Evolutionary conservation across 805 yeast species (phyloP), one percentile per base, ranked within the genome.

Genomic region (Pichia manshurica): DNA sequence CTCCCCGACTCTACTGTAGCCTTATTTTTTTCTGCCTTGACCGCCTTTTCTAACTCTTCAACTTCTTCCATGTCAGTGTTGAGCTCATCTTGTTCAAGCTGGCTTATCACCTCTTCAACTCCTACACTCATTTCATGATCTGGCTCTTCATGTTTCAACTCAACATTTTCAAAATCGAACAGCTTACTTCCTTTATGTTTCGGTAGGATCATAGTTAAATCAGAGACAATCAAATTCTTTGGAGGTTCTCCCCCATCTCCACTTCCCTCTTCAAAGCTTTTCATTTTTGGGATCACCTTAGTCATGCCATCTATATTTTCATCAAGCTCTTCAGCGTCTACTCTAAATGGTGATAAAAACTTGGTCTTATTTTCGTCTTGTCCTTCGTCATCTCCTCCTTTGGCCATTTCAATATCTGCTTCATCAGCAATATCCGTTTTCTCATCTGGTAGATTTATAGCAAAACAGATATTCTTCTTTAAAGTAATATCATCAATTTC

Each of bases 121-220:
- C 39, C 40, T 16, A 20, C 31, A 28, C 33, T 19, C 15, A 23
- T 29, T 35, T 38, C 37, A 39, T 46, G 25, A 37, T 33, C 35
- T 31, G 34, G 10, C 33, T 41, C 44, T 5, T 19, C 44, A 20
- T 43, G 29, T 32, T 32, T 32, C 25, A 45, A 21, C 28, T 48
- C 31, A 39, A 32, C 25, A 17, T 40, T 47, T 16, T 49, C 56
- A 44, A 58, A 56, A 13, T 53, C 50, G 53, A 44, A 59, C 54
- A 46, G 12, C 3, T 39, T 35, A 31, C 39, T 41, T 3, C 42
- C 42, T 23, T 7, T 31, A 2, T 22, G 8, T 38, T 53, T 59
- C 1, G 73, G 71, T 45, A 66, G 53, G 2, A 69, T 58, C 68
- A 64, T 68, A 0, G 73, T 68, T 67, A 69, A 64, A 48, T 68